Evolutionary conservation across 2,329 filamentous ascomycete genomes (phyloP).

Genomic region (Mollisia scopiformis): DNA sequence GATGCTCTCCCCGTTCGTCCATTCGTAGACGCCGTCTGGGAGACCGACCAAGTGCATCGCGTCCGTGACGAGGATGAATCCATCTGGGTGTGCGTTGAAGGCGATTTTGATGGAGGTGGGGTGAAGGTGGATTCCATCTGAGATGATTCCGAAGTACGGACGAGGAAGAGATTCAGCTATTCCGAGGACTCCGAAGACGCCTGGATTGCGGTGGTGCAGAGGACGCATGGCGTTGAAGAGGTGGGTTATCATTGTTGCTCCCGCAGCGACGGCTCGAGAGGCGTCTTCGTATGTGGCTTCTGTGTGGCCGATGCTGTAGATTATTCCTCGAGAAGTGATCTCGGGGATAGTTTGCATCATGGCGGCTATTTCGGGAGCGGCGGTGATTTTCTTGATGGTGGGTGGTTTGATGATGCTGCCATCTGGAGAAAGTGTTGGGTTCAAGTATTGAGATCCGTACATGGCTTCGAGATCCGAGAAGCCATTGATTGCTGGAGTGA

Average conservation of each 20-base stretch:
- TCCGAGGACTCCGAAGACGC: conserved; percentile 85
- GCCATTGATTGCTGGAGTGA: conserved; percentile 61
- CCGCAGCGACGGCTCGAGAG: conserved; percentile 68
- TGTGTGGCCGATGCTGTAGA: conserved; percentile 83
- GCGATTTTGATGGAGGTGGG: conserved; percentile 88
- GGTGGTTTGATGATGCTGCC: conserved; percentile 35
- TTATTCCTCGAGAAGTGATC: conserved; percentile 66
- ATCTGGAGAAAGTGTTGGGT: conserved; percentile 38
- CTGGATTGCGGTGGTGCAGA: conserved; percentile 87
- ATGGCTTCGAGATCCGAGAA: conserved; percentile 69
- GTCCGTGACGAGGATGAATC: conserved; percentile 88
- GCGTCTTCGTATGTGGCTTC: conserved; percentile 87
- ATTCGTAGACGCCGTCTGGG: conserved; percentile 81
- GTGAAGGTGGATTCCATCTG: conserved; percentile 89
- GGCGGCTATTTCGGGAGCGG: conserved; percentile 77
- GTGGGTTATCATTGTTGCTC: conserved; percentile 89
- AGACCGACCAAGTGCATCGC: conserved; percentile 87
- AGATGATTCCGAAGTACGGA: conserved; percentile 87
- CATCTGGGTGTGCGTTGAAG: conserved; percentile 81
- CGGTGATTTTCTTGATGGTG: conserved; percentile 77
- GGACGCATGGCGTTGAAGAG: conserved; percentile 94
- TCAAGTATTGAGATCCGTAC: conserved; percentile 74
- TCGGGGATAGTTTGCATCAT: conserved; percentile 72
- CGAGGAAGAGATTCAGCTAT: conserved; percentile 54
- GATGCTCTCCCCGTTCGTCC: conserved; percentile 74